Conservation (phyloP, 2,329 filamentous ascomycete species). For the Byssothecium circinans region DNA sequence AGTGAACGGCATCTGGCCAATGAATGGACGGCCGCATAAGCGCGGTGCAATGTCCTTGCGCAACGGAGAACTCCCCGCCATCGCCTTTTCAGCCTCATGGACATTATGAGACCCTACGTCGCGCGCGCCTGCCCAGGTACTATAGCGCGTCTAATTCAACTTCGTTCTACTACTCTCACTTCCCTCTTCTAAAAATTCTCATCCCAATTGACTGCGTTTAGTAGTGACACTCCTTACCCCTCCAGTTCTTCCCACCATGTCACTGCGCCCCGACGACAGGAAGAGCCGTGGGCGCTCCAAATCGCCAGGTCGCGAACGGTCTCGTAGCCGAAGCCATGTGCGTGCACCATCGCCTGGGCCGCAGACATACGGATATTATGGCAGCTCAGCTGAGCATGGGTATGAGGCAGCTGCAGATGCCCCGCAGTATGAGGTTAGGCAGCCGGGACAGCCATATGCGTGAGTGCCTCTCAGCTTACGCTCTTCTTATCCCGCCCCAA, state of each 20-base stretch:
- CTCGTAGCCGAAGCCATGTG: slow-evolving; percentile 45
- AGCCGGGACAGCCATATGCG: slow-evolving; percentile 40
- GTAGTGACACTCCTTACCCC: not conserved
- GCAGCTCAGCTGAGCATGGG: slow-evolving; percentile 17
- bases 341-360: slow-evolving; percentile 40
- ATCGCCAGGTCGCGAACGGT: slow-evolving; percentile 44
- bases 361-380: slow-evolving; percentile 27
- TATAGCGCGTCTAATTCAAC: not conserved
- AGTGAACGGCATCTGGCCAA: slow-evolving; percentile 7
- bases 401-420: slow-evolving; percentile 27
- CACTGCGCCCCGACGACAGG: slow-evolving; percentile 46
- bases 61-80: slow-evolving; percentile 14
- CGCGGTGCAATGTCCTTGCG: slow-evolving; percentile 12
- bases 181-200: not conserved
- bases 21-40: slow-evolving; percentile 7
- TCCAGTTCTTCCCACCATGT: slow-evolving; percentile 32
- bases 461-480: slow-evolving; percentile 25
- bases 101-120: slow-evolving; percentile 1
- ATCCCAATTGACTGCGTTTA: not conserved
- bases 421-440: slow-evolving; percentile 46
- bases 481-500: not conserved
- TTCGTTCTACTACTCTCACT: not conserved
- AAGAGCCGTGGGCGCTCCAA: slow-evolving; percentile 47
- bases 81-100: slow-evolving; percentile 18
- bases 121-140: not conserved